Evolutionary conservation across 768 basidiomycete genomes (phyloP).

Genomic region (Cystofilobasidium capitatum): DNA sequence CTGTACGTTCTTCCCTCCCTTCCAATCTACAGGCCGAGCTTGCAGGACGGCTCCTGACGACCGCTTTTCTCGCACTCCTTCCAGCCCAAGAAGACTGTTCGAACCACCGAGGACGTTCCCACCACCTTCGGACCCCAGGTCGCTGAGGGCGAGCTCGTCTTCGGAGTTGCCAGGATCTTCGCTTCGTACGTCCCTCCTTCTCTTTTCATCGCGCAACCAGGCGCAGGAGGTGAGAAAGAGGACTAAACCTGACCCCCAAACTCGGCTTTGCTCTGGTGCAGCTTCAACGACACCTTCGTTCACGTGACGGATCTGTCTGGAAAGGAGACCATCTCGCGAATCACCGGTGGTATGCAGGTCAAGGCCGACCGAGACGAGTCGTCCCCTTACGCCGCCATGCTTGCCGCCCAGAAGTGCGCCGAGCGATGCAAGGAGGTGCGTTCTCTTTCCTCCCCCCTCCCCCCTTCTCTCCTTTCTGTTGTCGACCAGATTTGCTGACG

Average conservation of each 20-base stretch:
- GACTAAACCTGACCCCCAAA: neutral
- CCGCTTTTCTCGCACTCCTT: neutral
- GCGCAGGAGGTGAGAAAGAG: neutral
- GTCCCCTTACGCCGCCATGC: constrained; percentile 92
- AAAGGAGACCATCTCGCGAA: constrained; percentile 97
- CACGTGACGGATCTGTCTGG: constrained; percentile 98
- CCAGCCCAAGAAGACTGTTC: constrained; percentile 20
- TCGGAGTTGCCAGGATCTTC: constrained; percentile 97
- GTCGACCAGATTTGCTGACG: neutral
- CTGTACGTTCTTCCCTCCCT: neutral
- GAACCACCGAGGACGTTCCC: constrained; percentile 63
- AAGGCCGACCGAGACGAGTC: constrained; percentile 99
- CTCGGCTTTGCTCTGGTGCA: constrained; percentile 15
- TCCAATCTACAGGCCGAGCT: neutral
- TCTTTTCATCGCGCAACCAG: neutral
- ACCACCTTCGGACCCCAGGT: constrained; percentile 92
- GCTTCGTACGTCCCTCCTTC: constrained; percentile 50
- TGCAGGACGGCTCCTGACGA: neutral
- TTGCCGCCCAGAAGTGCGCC: constrained; percentile 96
- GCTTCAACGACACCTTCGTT: constrained; percentile 98
- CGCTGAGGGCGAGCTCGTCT: constrained; percentile 45
- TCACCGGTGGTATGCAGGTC: constrained; percentile 99
- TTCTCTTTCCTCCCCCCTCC: neutral
- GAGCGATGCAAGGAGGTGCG: constrained; percentile 85
- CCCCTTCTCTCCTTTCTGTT: neutral